Conservation (phyloP, 208 protist species). For the Zelonia costaricensis region DNA sequence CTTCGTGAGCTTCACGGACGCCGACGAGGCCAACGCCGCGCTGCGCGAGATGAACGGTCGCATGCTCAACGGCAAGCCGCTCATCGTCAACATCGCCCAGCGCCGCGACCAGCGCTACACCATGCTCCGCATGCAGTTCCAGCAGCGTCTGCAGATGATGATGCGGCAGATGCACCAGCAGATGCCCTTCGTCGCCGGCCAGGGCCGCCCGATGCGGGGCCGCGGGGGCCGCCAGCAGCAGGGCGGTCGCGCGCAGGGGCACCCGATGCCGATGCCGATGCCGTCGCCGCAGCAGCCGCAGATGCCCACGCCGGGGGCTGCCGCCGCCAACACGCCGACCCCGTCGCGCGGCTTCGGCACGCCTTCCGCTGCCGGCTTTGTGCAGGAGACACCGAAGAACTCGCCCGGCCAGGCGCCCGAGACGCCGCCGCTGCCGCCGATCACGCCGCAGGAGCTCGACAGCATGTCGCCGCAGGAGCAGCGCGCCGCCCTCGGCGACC, state of each 20-base stretch:
- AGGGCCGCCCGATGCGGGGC: conserved; percentile 37
- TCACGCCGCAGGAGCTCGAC: conserved; percentile 80
- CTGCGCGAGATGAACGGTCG: conserved; percentile 98
- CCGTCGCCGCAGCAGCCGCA: conserved; percentile 27
- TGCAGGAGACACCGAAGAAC: conserved; percentile 57
- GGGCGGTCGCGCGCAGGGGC: conserved; percentile 34
- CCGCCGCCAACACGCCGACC: conserved; percentile 16
- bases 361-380: conserved; percentile 46
- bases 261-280: conserved; percentile 38
- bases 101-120: conserved; percentile 96
- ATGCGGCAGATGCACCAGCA: conserved; percentile 77
- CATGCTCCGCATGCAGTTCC: conserved; percentile 95
- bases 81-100: conserved; percentile 98
- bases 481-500: conserved; percentile 89
- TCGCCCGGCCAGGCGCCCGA: conserved; percentile 64
- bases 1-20: conserved; percentile 98
- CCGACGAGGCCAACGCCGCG: conserved; percentile 97
- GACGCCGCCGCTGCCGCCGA: conserved; percentile 82
- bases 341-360: conserved; percentile 48
- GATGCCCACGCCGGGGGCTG: conserved; percentile 19
- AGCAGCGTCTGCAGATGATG: conserved; percentile 89
- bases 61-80: conserved; percentile 95
- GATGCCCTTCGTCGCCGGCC: conserved; percentile 24
- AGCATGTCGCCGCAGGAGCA: conserved; percentile 89
- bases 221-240: conserved; percentile 38